phyloP scores from a whole-genome alignment of 2,329 filamentous ascomycete species.

The Beauveria caledonica region DNA sequence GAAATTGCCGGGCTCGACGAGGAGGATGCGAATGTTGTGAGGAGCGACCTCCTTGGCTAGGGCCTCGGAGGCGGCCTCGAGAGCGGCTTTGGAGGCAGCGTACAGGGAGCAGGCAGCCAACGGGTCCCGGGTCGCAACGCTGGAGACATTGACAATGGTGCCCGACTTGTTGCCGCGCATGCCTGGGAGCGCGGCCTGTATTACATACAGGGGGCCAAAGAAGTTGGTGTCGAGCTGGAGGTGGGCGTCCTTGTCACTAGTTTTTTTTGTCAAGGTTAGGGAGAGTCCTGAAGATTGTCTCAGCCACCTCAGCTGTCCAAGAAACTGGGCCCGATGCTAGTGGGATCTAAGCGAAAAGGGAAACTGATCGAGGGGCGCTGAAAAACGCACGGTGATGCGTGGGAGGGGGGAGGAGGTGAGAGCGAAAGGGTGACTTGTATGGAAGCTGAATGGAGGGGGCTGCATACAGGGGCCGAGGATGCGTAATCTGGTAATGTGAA shows the following conservation, averaged over 20 bases:
- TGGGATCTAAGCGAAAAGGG: no score
- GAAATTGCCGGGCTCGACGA: conserved; percentile 43
- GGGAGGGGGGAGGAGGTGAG: no score
- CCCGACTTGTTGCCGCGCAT: conserved; percentile 34
- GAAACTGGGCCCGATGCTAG: no score
- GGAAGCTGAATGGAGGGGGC: neutral
- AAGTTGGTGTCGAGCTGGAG: conserved; percentile 40
- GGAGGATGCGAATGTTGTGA: conserved; percentile 34
- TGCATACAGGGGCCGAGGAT: neutral
- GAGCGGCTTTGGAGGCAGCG: conserved; percentile 36
- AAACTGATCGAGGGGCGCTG: no score
- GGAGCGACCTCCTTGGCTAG: conserved; percentile 34
- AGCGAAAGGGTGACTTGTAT: neutral
- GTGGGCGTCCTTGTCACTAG: conserved; percentile 30
- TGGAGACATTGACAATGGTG: conserved; percentile 38
- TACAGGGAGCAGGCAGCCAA: conserved; percentile 35
- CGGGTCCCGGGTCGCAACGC: conserved; percentile 32
- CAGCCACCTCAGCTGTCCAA: no score
- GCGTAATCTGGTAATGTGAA: no score
- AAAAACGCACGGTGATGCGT: no score
- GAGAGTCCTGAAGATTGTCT: neutral
- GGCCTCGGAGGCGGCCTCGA: conserved; percentile 33
- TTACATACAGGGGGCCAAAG: conserved; percentile 39
- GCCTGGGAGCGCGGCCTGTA: conserved; percentile 37
- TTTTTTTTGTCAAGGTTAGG: neutral